These are phyloP conservation scores for Senecio squalidus DNA, from an alignment of 140 eudicot genomes.

Conservation along the genomic window DNA sequence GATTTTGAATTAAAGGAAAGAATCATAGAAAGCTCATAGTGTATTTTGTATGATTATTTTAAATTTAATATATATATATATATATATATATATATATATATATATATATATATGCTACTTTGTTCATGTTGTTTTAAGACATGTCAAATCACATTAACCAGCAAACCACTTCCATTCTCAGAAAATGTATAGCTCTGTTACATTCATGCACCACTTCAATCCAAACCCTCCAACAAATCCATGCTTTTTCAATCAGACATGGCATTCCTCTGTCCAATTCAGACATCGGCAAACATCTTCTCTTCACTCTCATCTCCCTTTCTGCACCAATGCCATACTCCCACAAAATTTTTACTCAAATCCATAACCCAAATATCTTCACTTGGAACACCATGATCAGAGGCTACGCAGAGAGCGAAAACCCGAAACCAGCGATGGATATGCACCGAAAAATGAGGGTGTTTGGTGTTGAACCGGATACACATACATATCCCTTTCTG, in stretches of 20 bases:
- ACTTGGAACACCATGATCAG: slow-evolving; percentile 88
- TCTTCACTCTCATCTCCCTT: slow-evolving; percentile 63
- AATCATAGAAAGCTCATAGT: too few relatives aligned
- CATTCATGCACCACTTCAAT: slow-evolving; percentile 61
- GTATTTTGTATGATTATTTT: too few relatives aligned
- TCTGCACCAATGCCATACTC: slow-evolving; percentile 63
- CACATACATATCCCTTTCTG: slow-evolving; percentile 83
- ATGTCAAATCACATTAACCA: slow-evolving; percentile 9
- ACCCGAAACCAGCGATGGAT: slow-evolving; percentile 54
- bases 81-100: too few relatives aligned
- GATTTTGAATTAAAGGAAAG: too few relatives aligned
- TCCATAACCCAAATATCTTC: slow-evolving; percentile 56
- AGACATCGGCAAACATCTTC: slow-evolving; percentile 64
- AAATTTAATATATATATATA: too few relatives aligned
- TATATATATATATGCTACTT: too few relatives aligned
- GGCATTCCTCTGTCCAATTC: slow-evolving; percentile 56
- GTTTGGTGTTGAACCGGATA: slow-evolving; percentile 48
- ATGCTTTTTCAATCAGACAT: slow-evolving; percentile 74
- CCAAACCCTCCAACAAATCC: slow-evolving; percentile 64
- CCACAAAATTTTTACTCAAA: slow-evolving; percentile 40
- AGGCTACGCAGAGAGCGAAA: slow-evolving; percentile 73
- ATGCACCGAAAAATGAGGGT: slow-evolving; percentile 41
- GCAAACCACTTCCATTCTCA: slow-evolving; percentile 33
- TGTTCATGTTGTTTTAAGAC: too few relatives aligned
- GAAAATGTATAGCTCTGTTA: slow-evolving; percentile 68